Conservation (phyloP, 352 stramenopile species). For the Globisporangium solare region DNA sequence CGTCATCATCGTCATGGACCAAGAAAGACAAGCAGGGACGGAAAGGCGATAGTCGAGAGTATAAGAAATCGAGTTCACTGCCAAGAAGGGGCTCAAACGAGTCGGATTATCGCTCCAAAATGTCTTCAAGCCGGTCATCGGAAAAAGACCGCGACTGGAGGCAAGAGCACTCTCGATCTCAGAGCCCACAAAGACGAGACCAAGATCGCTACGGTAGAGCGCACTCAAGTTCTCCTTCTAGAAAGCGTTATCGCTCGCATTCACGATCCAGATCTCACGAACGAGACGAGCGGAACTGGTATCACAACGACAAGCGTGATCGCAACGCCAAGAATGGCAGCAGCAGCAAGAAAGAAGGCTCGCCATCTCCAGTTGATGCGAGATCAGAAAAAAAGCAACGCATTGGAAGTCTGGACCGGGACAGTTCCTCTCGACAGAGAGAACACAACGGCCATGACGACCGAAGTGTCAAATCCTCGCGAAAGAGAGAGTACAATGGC, state of each 20-base stretch:
- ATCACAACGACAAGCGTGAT: not conserved
- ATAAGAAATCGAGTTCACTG: slow-evolving; percentile 10
- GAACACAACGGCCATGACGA: not conserved
- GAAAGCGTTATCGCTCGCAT: slow-evolving; percentile 8
- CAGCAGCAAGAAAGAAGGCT: not conserved
- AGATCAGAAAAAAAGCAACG: slow-evolving; percentile 4
- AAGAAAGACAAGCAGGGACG: slow-evolving; percentile 10
- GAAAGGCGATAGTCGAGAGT: too few species aligned
- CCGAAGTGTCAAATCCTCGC: not conserved
- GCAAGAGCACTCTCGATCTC: slow-evolving; percentile 21
- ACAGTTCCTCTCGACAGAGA: not conserved
- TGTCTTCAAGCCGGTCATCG: not conserved
- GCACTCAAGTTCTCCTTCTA: not conserved
- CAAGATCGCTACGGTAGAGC: slow-evolving; percentile 18
- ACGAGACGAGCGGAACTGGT: slow-evolving; percentile 4
- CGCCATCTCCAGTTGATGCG: not conserved
- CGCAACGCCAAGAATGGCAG: not conserved
- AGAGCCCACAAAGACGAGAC: slow-evolving; percentile 19
- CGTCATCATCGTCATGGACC: not conserved
- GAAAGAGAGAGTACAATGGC: not conserved
- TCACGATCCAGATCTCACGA: slow-evolving; percentile 15
- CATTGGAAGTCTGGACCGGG: slow-evolving; percentile 1
- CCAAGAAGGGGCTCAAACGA: slow-evolving; percentile 12
- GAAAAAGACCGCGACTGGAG: slow-evolving; percentile 5
- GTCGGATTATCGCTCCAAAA: slow-evolving; percentile 10